These are phyloP conservation scores for Hemileccinum impolitum DNA, from an alignment of 768 basidiomycete species.

Conservation along the genomic window DNA sequence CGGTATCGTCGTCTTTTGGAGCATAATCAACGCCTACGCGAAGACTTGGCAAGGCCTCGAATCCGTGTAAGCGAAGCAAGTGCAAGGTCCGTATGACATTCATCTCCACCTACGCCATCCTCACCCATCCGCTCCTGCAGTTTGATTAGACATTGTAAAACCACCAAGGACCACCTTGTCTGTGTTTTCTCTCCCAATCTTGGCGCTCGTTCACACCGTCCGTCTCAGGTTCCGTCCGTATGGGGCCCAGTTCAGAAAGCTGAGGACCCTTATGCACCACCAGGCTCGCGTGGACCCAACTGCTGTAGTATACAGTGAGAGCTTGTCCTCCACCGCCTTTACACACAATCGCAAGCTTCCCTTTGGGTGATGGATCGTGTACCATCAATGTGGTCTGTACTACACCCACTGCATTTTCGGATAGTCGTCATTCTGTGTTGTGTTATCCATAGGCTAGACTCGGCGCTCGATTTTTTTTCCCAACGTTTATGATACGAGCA, in stretches of 20 bases:
- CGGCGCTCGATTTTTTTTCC: neutral
- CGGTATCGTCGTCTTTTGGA: constrained; percentile 75
- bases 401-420: constrained; percentile 15
- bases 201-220: constrained; percentile 14
- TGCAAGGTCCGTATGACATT: constrained; percentile 46
- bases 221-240: constrained; percentile 79
- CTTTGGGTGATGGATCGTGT: no score
- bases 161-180: constrained; percentile 68
- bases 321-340: neutral
- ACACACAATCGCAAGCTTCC: no score
- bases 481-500: constrained; percentile 9
- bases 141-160: constrained; percentile 71
- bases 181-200: constrained; percentile 21
- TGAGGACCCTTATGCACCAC: constrained; percentile 90
- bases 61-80: constrained; percentile 73
- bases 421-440: constrained; percentile 5
- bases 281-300: constrained; percentile 43
- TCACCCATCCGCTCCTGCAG: constrained; percentile 34
- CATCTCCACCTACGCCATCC: neutral
- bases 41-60: constrained; percentile 69
- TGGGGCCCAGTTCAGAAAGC: constrained; percentile 94
- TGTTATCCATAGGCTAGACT: constrained; percentile 12
- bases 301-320: constrained; percentile 62
- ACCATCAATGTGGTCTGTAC: no score
- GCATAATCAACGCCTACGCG: constrained; percentile 68